A percentile compares a stretch with the other conserved stretches of the same genome.
phyloP scores from a whole-genome alignment of 495 filamentous ascomycete genomes.

The Daldinia concentrica region DNA sequence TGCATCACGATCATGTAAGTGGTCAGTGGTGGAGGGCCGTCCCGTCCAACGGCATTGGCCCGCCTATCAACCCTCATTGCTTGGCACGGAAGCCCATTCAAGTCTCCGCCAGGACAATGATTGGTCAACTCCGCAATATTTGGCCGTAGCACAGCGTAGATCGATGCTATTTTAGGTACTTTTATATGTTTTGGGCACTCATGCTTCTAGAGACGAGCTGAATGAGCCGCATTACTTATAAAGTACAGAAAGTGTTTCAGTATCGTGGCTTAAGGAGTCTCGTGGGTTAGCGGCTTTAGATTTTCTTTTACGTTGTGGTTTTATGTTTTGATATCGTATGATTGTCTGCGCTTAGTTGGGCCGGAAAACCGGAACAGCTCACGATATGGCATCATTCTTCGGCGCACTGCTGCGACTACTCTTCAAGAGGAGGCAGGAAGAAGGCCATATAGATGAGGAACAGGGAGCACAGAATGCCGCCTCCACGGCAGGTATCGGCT shows the following conservation, averaged over 20 bases:
- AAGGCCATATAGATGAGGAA: constrained; percentile 42
- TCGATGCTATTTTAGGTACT: constrained; percentile 18
- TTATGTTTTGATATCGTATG: constrained; percentile 5
- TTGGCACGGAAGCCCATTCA: constrained; percentile 30
- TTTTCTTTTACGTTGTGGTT: constrained; percentile 13
- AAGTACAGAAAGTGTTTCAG: constrained; percentile 9
- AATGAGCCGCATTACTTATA: constrained; percentile 13
- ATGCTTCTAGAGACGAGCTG: constrained; percentile 26
- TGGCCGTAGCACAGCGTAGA: constrained; percentile 14
- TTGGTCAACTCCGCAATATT: constrained; percentile 27
- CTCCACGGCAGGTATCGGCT: background rate
- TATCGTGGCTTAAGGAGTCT: constrained; percentile 23
- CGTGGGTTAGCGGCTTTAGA: constrained; percentile 6
- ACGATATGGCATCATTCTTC: constrained; percentile 42
- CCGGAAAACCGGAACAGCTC: background rate
- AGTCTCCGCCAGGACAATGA: constrained; percentile 8
- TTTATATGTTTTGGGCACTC: constrained; percentile 33
- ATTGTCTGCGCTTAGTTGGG: background rate
- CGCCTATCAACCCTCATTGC: constrained; percentile 12
- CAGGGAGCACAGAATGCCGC: constrained; percentile 14
- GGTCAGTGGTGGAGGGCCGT: constrained; percentile 10
- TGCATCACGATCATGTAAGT: constrained; percentile 20
- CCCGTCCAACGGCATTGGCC: constrained; percentile 21
- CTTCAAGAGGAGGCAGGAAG: constrained; percentile 35
- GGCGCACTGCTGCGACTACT: constrained; percentile 34